A percentile compares a stretch with the other conserved stretches of the same genome.
phyloP scores from a whole-genome alignment of 495 filamentous ascomycete species.

The Parmelia sp. region DNA sequence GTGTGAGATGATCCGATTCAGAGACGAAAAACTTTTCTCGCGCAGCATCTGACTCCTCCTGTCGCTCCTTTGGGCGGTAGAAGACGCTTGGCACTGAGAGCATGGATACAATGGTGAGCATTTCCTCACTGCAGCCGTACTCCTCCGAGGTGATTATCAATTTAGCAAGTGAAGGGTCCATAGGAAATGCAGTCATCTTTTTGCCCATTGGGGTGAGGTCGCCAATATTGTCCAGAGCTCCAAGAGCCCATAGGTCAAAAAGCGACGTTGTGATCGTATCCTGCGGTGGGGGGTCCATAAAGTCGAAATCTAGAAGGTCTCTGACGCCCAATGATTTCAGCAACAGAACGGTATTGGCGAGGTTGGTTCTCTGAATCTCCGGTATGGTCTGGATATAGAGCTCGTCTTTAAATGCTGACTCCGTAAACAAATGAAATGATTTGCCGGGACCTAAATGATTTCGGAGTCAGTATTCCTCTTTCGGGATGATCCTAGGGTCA shows the following conservation, averaged over 20 bases:
- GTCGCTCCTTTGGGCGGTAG: conserved; percentile 94
- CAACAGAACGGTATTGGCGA: conserved; percentile 89
- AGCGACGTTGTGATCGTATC: conserved; percentile 96
- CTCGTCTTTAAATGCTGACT: conserved; percentile 91
- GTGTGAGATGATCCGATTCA: conserved; percentile 93
- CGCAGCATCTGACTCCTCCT: conserved; percentile 92
- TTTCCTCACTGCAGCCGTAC: conserved; percentile 95
- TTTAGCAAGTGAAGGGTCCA: conserved; percentile 92
- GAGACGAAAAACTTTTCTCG: conserved; percentile 99
- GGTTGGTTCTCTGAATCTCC: conserved; percentile 94
- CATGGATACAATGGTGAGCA: conserved; percentile 98
- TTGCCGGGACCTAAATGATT: conserved; percentile 96
- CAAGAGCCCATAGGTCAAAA: conserved; percentile 96
- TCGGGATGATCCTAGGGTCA: too few species aligned
- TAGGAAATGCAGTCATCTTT: conserved; percentile 95
- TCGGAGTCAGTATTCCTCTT: too few species aligned
- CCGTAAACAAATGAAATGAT: conserved; percentile 90
- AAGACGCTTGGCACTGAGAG: conserved; percentile 94
- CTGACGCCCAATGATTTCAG: conserved; percentile 93
- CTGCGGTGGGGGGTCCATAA: conserved; percentile 98
- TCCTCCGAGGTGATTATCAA: conserved; percentile 79
- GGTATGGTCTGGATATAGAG: conserved; percentile 97
- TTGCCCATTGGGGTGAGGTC: conserved; percentile 81
- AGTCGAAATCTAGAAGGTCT: conserved; percentile 94
- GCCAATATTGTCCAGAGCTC: conserved; percentile 87